phyloP scores from a whole-genome alignment of 176 grass and related monocot species.

The Triticum dicoccoides region DNA sequence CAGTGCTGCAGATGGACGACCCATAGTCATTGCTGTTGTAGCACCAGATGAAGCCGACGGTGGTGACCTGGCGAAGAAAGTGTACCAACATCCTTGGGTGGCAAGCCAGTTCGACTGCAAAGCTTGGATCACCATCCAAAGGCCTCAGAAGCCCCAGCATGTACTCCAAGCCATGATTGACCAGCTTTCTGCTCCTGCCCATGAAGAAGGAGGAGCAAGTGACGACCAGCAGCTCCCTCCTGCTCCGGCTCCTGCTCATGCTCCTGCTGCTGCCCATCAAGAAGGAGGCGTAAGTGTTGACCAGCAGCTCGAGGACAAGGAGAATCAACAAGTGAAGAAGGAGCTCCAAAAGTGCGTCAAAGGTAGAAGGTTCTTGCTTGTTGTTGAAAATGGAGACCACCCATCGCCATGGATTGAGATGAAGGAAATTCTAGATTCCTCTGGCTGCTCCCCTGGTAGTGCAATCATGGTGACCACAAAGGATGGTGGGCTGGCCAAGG shows the following conservation, averaged over 20 bases:
- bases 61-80: background rate
- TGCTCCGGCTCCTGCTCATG: too few relatives aligned
- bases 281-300: background rate
- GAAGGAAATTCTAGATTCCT: background rate
- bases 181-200: too few relatives aligned
- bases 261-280: background rate
- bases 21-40: background rate
- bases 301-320: background rate
- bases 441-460: background rate
- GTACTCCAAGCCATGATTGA: background rate
- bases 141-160: background rate
- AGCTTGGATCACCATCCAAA: background rate
- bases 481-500: background rate
- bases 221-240: background rate
- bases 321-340: background rate
- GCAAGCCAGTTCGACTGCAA: background rate
- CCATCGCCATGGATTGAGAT: background rate
- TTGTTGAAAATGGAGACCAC: background rate
- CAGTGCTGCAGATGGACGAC: background rate
- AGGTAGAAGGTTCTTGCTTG: background rate
- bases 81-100: background rate
- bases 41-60: background rate
- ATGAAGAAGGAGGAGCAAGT: background rate
- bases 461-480: slow-evolving; percentile 17
- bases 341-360: background rate